Percentiles rank a stretch among this genome's conserved stretches.
phyloP scores from a whole-genome alignment of 2,329 filamentous ascomycete species.

The Emydomyces testavorans region DNA sequence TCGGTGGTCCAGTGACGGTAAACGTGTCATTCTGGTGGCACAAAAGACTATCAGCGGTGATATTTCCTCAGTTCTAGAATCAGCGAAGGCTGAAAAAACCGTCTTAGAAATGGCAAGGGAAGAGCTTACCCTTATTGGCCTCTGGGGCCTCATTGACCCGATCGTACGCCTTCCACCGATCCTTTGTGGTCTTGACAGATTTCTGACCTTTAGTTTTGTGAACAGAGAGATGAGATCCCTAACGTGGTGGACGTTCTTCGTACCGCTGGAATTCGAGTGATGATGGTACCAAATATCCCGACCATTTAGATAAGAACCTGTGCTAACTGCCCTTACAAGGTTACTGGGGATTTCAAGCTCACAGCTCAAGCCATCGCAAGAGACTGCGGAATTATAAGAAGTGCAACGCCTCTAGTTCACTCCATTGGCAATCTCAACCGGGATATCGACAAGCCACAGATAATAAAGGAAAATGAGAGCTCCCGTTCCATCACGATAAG shows the following conservation, averaged over 20 bases:
- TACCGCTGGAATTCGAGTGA: slow-evolving; percentile 59
- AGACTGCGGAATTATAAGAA: slow-evolving; percentile 59
- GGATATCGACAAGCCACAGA: slow-evolving; percentile 12
- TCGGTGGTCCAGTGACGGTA: slow-evolving; percentile 56
- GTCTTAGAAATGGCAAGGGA: slow-evolving; percentile 43
- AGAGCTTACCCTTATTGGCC: slow-evolving; percentile 43
- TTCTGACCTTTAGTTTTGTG: not conserved
- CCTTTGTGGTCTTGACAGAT: not conserved
- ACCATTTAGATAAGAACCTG: not conserved
- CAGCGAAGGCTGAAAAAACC: slow-evolving; percentile 45
- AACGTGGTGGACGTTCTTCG: slow-evolving; percentile 51
- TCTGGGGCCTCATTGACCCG: slow-evolving; percentile 50
- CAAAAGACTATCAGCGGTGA: slow-evolving; percentile 46
- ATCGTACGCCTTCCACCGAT: slow-evolving; percentile 24
- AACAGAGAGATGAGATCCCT: slow-evolving; percentile 45
- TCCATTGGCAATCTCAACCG: slow-evolving; percentile 43
- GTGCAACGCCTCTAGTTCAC: slow-evolving; percentile 40
- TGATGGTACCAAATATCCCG: slow-evolving; percentile 47
- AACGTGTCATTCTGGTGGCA: slow-evolving; percentile 55
- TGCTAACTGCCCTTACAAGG: slow-evolving; percentile 27
- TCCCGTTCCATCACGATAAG: slow-evolving; percentile 49
- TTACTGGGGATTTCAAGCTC: slow-evolving; percentile 66
- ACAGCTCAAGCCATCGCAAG: slow-evolving; percentile 62
- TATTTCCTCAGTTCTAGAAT: slow-evolving; percentile 37
- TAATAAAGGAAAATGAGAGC: slow-evolving; percentile 15